Evolutionary conservation across 1,284 basidiomycete genomes (phyloP).

Genomic region (Entoloma clypeatum): DNA sequence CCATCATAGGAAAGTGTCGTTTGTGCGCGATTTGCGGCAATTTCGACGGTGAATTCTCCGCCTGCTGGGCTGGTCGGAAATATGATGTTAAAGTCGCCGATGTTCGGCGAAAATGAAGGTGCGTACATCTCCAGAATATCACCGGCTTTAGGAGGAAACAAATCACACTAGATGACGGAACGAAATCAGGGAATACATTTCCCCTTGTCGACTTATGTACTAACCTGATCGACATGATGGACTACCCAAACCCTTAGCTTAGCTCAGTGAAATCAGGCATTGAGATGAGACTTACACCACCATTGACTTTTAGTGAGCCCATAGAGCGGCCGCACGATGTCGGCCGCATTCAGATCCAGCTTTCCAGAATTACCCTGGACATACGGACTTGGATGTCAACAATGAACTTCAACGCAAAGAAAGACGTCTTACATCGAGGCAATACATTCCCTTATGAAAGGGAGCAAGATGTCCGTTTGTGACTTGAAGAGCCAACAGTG

Average conservation of each 20-base stretch:
- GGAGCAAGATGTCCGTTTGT: slow-evolving; percentile 38
- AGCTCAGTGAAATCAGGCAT: slow-evolving; percentile 2
- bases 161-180: slow-evolving; percentile 34
- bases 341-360: slow-evolving; percentile 34
- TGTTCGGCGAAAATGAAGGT: background rate
- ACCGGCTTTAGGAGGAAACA: slow-evolving; percentile 41
- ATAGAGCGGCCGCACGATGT: slow-evolving; percentile 39
- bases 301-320: slow-evolving; percentile 34
- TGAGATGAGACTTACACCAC: slow-evolving; percentile 34
- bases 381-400: background rate
- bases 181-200: background rate
- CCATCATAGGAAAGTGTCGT: slow-evolving; percentile 39
- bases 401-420: background rate
- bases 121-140: slow-evolving; percentile 44
- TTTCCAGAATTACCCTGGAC: slow-evolving; percentile 26
- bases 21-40: slow-evolving; percentile 40
- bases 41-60: slow-evolving; percentile 40
- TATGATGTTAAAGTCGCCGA: background rate
- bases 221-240: slow-evolving; percentile 36
- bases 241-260: slow-evolving; percentile 25
- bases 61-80: slow-evolving; percentile 38
- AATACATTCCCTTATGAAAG: slow-evolving; percentile 42
- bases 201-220: slow-evolving; percentile 7
- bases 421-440: slow-evolving; percentile 17
- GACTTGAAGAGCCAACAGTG: slow-evolving; percentile 9